A percentile compares a stretch with the other conserved stretches of the same genome.
These are phyloP conservation scores for Scedosporium aurantiacum DNA, from an alignment of 2,329 filamentous ascomycete species.

Conservation along the genomic window DNA sequence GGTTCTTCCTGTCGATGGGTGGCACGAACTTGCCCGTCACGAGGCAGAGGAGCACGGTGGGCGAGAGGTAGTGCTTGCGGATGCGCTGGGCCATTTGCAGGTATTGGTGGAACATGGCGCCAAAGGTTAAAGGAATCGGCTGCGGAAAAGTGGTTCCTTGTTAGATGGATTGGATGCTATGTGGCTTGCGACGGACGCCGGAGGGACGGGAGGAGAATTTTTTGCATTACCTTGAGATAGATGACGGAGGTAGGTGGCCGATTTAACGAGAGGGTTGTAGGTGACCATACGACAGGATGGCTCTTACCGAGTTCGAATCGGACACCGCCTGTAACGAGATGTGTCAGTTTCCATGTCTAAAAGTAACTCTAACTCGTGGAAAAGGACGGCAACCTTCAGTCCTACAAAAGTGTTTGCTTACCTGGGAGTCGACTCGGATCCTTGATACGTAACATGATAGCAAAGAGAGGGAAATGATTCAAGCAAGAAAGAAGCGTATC, in stretches of 20 bases:
- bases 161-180: not conserved
- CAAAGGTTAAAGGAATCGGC: constrained; percentile 80
- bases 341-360: not conserved
- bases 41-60: constrained; percentile 76
- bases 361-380: not conserved
- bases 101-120: constrained; percentile 96
- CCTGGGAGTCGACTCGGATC: constrained; percentile 79
- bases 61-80: constrained; percentile 88
- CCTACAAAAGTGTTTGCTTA: constrained; percentile 20
- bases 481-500: constrained; percentile 88
- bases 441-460: constrained; percentile 89
- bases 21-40: constrained; percentile 87
- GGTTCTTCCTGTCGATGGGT: constrained; percentile 83
- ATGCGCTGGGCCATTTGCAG: constrained; percentile 89
- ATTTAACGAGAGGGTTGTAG: constrained; percentile 26
- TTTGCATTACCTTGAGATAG: constrained; percentile 59
- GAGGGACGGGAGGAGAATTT: not conserved
- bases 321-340: constrained; percentile 57
- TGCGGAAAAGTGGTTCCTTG: constrained; percentile 26
- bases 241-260: constrained; percentile 68
- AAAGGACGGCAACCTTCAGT: not conserved
- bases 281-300: constrained; percentile 33
- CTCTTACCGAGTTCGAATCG: constrained; percentile 81
- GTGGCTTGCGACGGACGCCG: not conserved
- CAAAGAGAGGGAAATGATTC: constrained; percentile 96